Percentiles rank a stretch among this genome's conserved stretches.
Conservation (phyloP, 768 basidiomycete species). For the Tremella mesenterica region DNA sequence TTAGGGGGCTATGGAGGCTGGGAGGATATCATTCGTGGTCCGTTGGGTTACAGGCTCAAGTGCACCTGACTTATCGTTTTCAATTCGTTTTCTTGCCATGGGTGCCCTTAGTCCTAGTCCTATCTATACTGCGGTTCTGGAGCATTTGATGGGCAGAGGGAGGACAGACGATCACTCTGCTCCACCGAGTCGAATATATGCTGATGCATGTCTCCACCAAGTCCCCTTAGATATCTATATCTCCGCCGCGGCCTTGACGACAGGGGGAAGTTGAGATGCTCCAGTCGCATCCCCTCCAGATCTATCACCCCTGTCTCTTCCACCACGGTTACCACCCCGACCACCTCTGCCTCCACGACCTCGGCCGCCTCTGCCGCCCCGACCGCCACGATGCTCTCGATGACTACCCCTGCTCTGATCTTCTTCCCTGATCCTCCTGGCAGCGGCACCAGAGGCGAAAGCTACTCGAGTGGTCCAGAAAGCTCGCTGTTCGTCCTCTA, state of each 20-base stretch:
- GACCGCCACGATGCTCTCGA: slow-evolving; percentile 5
- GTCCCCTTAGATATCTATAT: no score
- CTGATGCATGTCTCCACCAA: no score
- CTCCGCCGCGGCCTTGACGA: background rate
- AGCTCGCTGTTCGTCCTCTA: slow-evolving; percentile 37
- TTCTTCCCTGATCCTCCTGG: slow-evolving; percentile 1
- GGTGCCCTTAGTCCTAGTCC: no score
- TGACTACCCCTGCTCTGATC: background rate
- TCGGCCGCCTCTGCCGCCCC: slow-evolving; percentile 19
- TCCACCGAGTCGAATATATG: no score
- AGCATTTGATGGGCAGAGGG: no score
- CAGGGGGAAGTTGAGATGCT: slow-evolving; percentile 4
- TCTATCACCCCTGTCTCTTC: slow-evolving; percentile 28
- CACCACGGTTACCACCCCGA: slow-evolving; percentile 25
- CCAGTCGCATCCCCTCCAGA: slow-evolving; percentile 12
- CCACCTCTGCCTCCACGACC: slow-evolving; percentile 30
- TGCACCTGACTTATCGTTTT: no score
- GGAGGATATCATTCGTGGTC: no score
- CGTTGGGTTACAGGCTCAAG: no score
- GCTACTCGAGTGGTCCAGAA: slow-evolving; percentile 43
- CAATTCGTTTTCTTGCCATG: no score
- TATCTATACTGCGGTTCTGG: no score
- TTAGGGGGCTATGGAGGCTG: no score
- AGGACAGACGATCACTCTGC: no score
- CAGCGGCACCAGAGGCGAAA: slow-evolving; percentile 39